Base-by-base conservation (phyloP, 2,329 filamentous ascomycete genomes). In the Penicillium sp. region DNA sequence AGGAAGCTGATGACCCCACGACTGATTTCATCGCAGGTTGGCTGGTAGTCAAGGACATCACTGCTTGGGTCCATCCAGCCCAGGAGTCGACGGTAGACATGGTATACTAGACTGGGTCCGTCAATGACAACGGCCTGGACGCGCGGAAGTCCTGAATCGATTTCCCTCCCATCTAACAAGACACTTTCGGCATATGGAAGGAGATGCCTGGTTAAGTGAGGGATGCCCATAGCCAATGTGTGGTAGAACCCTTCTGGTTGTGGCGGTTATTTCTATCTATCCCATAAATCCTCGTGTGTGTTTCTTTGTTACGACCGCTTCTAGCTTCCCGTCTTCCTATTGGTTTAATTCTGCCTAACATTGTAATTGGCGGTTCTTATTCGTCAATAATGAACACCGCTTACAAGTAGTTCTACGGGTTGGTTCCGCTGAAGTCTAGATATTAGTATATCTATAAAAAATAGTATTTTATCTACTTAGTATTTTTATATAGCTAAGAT, bases 41-140 rank as follows among this genome's bases (percentile, higher is more conserved):
- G 85, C 31, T 83, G 78, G 13, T 75, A 70, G 47, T 83, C 78
- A 39, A 84, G 75, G 48, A 79, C 78, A 66, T 80, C 81, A 39
- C 72, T 73, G 21, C 72, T 67, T 19, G 58, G 57, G 29, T 71
- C 65, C 57, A 71, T 72, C 54, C 73, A 71, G 4, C 67, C 70
- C 43, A 84, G 75, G 55, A 86, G 82, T 19, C 84, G 74, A 50
- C 85, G 78, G 59, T 89, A 85, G 40, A 92, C 78, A 70, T 90
- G 83, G 70, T 93, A 89, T 1, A 91, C 89, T 27, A 96, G 76
- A 2, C 86, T 87, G 5, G 92, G 91, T 0, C 91, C 92, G 70
- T 96, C 92, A 55, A 96, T 84, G 44, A 86, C 78, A 16, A 82
- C 73, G 44, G 71, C 69, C 6, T 63, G 57, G 29, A 71, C 60